A percentile compares a stretch with the other conserved stretches of the same genome.
These are phyloP conservation scores for Aquanectria penicillioides DNA, from an alignment of 2,329 filamentous ascomycete species.

Conservation along the genomic window DNA sequence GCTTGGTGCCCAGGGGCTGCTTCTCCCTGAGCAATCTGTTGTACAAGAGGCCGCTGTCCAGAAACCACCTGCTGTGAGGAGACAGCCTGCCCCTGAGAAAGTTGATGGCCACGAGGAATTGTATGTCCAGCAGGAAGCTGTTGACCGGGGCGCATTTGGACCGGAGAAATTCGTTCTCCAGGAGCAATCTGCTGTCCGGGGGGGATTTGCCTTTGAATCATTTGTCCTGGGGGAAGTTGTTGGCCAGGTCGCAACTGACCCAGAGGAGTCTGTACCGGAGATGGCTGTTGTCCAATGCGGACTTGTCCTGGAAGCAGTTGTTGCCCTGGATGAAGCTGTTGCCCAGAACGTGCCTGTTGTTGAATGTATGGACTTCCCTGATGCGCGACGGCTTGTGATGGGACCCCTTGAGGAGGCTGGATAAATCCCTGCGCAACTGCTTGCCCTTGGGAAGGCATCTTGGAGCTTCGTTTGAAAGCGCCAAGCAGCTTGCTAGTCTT, in stretches of 20 bases:
- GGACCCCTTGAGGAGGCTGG: constrained; percentile 8
- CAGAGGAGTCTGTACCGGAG: not conserved
- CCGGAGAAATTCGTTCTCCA: no score
- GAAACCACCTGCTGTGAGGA: not conserved
- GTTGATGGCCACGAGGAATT: not conserved
- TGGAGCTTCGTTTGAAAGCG: constrained; percentile 47
- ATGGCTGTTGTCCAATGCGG: not conserved
- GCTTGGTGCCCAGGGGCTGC: not conserved
- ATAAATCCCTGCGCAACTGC: constrained; percentile 8
- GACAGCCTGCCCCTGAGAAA: not conserved
- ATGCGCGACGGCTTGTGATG: constrained; percentile 17
- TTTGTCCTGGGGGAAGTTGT: not conserved
- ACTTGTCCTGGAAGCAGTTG: not conserved
- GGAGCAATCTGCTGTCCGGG: not conserved
- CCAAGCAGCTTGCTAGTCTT: constrained; percentile 43
- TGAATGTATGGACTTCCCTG: constrained; percentile 24
- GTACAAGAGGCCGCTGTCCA: not conserved
- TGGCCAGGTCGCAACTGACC: not conserved
- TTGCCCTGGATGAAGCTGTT: constrained; percentile 14
- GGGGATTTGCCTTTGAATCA: no score
- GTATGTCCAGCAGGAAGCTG: not conserved
- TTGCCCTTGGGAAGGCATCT: constrained; percentile 37
- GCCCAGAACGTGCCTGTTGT: constrained; percentile 30
- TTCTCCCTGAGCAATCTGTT: not conserved
- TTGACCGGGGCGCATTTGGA: not conserved